Evolutionary conservation across 2,329 filamentous ascomycete genomes (phyloP), one percentile per base, ranked within the genome.

Genomic region (Fusarium sp.): DNA sequence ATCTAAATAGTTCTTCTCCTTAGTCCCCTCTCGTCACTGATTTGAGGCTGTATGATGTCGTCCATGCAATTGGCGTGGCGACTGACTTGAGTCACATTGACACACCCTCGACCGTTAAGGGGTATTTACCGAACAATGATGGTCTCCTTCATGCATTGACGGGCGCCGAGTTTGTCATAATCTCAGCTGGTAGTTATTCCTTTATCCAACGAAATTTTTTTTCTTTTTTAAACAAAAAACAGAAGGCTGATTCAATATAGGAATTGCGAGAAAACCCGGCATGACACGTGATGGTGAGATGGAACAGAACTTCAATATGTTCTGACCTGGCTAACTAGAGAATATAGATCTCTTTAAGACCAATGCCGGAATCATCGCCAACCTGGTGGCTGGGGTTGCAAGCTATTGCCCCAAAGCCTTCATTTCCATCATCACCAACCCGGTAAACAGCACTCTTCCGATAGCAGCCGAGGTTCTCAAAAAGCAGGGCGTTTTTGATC

Each of bases 21-120:
- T 23, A 64, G 61, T 53, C 31, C 6, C 25, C 51, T 10, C 40
- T 68, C 6, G 58, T 70, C 8, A 49, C 51, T 4, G 61, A 69
- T 13, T 34, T 71, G 13, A 62, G 63, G 38, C 61, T 69, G 25
- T 65, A 68, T 38, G 68, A 69, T 51, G 33, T 69, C 10, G 61
- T 65, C 6, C 61, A 68, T 46, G 40, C 57, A 4, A 40, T 67
- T 13, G 90, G 91, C 88, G 91, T 93, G 79, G 90, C 91, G 71
- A 91, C 90, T 78, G 91, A 93, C 81, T 85, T 93, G 79, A 86
- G 87, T 79, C 91, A 93, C 83, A 91, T 93, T 84, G 92, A 93
- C 85, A 92, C 90, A 79, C 90, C 91, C 84, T 90, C 88, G 85
- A 87, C 82, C 74, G 90, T 93, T 77, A 89, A 83, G 69, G 91